A percentile compares a stretch with the other conserved stretches of the same genome.
Evolutionary conservation across 768 basidiomycete genomes (phyloP).

Genomic region (Hebeloma cylindrosporum): DNA sequence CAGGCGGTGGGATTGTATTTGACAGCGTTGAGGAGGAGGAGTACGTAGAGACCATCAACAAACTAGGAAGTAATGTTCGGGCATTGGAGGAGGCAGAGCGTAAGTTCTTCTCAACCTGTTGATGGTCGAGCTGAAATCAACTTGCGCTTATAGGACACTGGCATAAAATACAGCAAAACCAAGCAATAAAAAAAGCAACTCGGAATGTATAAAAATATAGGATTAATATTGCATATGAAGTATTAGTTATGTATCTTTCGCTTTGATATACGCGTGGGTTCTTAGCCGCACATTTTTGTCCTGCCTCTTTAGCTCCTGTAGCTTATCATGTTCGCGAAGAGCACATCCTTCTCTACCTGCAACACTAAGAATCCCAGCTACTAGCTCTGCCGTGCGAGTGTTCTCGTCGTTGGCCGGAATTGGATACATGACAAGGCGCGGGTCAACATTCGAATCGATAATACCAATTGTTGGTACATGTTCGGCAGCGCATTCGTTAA

Average conservation of each 20-base stretch:
- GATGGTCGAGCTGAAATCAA: slow-evolving; percentile 19
- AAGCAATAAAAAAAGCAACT: slow-evolving; percentile 25
- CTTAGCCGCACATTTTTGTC: slow-evolving; percentile 26
- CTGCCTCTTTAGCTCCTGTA: slow-evolving; percentile 30
- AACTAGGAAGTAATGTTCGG: slow-evolving; percentile 81
- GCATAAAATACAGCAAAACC: slow-evolving; percentile 60
- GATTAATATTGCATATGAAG: slow-evolving; percentile 15
- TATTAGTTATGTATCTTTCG: slow-evolving; percentile 16
- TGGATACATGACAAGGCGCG: slow-evolving; percentile 94
- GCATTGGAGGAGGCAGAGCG: slow-evolving; percentile 88
- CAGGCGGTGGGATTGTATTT: slow-evolving; percentile 95
- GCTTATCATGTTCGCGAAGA: slow-evolving; percentile 33
- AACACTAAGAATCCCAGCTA: slow-evolving; percentile 86
- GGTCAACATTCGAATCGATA: slow-evolving; percentile 94
- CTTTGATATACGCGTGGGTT: slow-evolving; percentile 15
- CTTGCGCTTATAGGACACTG: slow-evolving; percentile 55
- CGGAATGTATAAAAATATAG: slow-evolving; percentile 21
- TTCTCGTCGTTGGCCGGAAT: slow-evolving; percentile 99
- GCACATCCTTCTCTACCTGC: slow-evolving; percentile 77
- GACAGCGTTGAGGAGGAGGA: slow-evolving; percentile 99
- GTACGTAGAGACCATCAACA: slow-evolving; percentile 94
- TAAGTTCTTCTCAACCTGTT: slow-evolving; percentile 40
- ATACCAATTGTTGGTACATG: slow-evolving; percentile 94
- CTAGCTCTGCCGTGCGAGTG: slow-evolving; percentile 84
- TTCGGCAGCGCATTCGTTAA: slow-evolving; percentile 86